Evolutionary conservation across 306 rosid species (phyloP), one percentile per base, ranked within the genome.

Genomic region (Glycine tomentella): DNA sequence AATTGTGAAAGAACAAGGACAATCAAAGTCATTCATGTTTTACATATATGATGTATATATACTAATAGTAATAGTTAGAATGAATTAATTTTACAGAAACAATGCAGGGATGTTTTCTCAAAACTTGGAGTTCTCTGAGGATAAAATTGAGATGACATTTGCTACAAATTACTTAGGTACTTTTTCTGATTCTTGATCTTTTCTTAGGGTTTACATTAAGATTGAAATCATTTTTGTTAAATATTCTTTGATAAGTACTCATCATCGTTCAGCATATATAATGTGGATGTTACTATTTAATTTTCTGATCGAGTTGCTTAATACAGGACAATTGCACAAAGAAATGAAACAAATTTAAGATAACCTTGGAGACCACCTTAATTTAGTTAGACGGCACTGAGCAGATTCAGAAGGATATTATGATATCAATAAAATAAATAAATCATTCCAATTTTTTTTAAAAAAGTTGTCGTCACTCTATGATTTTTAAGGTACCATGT

Each of bases 151-250:
- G 90, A 87, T 90, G 90, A 95, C 99, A 70, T 93, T 91, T 87
- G 97, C 98, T 44, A 93, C 99, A 78, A 95, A 95, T 82, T 95
- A 93, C 86, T 85, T 93, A 58, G 99, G 99, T 93, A 91, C 31
- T 16, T 42, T 68, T 56, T 78, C 51, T 53, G 33, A 34, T 69
- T 83, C 40, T 38, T 36, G 12, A 31, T 17, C 51, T 42, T 62
- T 46, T 6, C 13, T 58, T 20, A 25, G 51, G 14, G 42, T 33
- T 36, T 57, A 9, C 17, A 51, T 74, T 42, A 50, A 34, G 45
- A 61, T 68, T 65, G 31, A 66, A 53, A 44, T 52, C 34, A 64
- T 6, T 10, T 14, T 25, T 25, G 31, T 12, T 77, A 16, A 51
- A 52, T 36, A 2, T 36, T 77, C 40, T 7, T 42, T 75, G 45